These are phyloP conservation scores for Russula vinacea DNA, from an alignment of 768 basidiomycete species.

Conservation along the genomic window DNA sequence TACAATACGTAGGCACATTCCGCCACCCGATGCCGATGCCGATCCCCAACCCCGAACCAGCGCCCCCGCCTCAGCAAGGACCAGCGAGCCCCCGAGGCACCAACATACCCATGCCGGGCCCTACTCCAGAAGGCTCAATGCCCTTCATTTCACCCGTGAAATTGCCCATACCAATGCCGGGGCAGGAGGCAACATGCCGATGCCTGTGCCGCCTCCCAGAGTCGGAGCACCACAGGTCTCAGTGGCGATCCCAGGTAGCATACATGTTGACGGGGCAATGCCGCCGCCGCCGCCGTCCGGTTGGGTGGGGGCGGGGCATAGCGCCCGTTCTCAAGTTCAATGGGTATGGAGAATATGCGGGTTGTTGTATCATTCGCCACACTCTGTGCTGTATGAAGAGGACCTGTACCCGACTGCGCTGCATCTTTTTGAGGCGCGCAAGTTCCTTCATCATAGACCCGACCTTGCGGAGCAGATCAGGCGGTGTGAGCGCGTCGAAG, in stretches of 20 bases:
- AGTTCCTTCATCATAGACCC: conserved; percentile 53
- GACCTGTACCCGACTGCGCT: conserved; percentile 62
- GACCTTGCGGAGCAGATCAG: conserved; percentile 58
- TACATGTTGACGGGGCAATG: too few relatives aligned
- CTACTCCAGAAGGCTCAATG: conserved; percentile 10
- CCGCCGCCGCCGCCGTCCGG: background rate
- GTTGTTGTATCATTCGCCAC: conserved; percentile 66
- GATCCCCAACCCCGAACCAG: conserved; percentile 20
- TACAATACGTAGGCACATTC: background rate
- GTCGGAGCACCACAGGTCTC: too few relatives aligned
- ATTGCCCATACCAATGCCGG: too few relatives aligned
- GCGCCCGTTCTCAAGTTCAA: conserved; percentile 37
- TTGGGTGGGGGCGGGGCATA: conserved; percentile 17
- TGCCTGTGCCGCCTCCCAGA: too few relatives aligned
- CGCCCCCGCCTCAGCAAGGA: background rate
- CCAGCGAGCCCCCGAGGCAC: conserved; percentile 8
- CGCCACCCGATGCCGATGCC: background rate
- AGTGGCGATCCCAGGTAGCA: too few relatives aligned
- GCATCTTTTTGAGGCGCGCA: conserved; percentile 75
- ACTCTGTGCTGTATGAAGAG: conserved; percentile 55
- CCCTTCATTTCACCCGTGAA: too few relatives aligned
- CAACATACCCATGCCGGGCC: conserved; percentile 16
- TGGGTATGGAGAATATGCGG: conserved; percentile 37
- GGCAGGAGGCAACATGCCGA: too few relatives aligned
- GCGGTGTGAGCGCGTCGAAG: conserved; percentile 38